These are phyloP conservation scores for Nyctanthes arbortristis DNA, from an alignment of 257 asterid genomes.

Conservation along the genomic window DNA sequence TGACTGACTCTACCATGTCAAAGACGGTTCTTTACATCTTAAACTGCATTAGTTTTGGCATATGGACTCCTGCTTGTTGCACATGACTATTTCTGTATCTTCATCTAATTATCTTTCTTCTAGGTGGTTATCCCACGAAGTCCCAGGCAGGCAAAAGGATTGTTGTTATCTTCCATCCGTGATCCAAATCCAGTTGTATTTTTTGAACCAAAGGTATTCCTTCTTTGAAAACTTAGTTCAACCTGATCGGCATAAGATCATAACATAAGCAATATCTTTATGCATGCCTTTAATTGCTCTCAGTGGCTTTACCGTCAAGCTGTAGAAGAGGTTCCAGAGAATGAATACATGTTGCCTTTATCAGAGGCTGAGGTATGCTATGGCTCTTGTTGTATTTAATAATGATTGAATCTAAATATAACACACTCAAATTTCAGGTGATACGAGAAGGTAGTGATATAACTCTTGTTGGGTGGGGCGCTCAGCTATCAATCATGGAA, in stretches of 20 bases:
- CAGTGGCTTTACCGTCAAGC: constrained; percentile 98
- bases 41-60: constrained; percentile 14
- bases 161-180: constrained; percentile 75
- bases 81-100: constrained; percentile 2
- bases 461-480: constrained; percentile 99
- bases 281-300: constrained; percentile 27
- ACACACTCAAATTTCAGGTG: constrained; percentile 54
- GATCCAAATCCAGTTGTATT: constrained; percentile 95
- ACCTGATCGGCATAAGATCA: constrained; percentile 17
- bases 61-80: constrained; percentile 6
- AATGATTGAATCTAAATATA: constrained; percentile 10
- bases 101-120: constrained; percentile 9
- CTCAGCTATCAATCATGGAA: constrained; percentile 84
- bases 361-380: constrained; percentile 91
- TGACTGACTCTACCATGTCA: not conserved
- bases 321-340: constrained; percentile 92
- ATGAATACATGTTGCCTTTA: constrained; percentile 84
- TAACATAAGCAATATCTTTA: not conserved
- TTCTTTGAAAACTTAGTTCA: constrained; percentile 5
- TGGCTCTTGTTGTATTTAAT: constrained; percentile 10
- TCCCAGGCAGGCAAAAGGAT: constrained; percentile 93
- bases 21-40: not conserved
- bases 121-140: constrained; percentile 98
- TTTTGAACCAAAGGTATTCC: constrained; percentile 88
- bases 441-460: constrained; percentile 90